phyloP scores from a whole-genome alignment of 148 eudicot genomes.

The Pouteria glomerata region DNA sequence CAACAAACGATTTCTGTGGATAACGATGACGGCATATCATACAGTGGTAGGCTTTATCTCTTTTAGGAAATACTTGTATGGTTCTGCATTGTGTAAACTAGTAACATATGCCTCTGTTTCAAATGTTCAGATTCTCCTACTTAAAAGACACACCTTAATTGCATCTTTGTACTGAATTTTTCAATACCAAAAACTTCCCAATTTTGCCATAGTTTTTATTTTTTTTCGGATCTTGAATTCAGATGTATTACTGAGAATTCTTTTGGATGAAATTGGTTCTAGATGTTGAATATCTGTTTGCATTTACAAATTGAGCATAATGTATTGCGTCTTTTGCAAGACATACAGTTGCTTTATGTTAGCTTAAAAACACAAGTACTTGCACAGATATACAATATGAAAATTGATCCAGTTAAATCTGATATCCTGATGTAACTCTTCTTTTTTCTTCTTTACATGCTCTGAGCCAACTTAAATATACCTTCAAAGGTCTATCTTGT shows the following conservation, averaged over 20 bases:
- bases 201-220: background rate
- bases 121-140: background rate
- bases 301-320: background rate
- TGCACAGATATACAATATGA: too few species aligned
- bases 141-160: background rate
- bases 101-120: background rate
- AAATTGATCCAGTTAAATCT: too few species aligned
- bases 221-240: background rate
- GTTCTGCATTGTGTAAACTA: background rate
- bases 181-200: background rate
- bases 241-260: background rate
- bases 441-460: too few species aligned
- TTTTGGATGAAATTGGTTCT: background rate
- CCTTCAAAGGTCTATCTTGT: too few species aligned
- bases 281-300: background rate
- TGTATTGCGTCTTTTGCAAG: background rate
- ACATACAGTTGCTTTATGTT: background rate
- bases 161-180: background rate
- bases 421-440: too few species aligned
- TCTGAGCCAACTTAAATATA: too few species aligned
- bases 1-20: conserved; percentile 31
- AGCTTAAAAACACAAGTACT: too few species aligned
- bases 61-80: background rate
- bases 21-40: conserved; percentile 47
- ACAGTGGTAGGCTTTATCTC: conserved; percentile 31